Conservation (phyloP, 441 rosid genomes). For the Populus trichocarpa region DNA sequence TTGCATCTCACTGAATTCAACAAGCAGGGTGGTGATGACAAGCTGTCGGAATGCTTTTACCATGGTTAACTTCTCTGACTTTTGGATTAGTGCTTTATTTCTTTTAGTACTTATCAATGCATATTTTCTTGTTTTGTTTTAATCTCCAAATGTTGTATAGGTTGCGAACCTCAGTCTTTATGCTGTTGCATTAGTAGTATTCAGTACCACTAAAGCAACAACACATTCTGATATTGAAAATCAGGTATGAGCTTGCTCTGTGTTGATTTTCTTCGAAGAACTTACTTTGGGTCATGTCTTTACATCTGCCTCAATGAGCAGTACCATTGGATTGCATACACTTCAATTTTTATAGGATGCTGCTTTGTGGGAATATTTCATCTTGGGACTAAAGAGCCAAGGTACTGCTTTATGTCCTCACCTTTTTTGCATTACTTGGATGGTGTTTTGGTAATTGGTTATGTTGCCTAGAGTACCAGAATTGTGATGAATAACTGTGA, state of each 20-base stretch:
- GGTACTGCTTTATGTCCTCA: constrained; percentile 40
- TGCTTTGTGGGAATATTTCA: constrained; percentile 80
- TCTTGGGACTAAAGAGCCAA: constrained; percentile 81
- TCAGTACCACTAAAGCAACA: constrained; percentile 38
- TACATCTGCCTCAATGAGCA: constrained; percentile 31
- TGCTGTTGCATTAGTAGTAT: constrained; percentile 71
- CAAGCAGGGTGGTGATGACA: constrained; percentile 82
- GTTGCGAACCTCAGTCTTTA: constrained; percentile 92
- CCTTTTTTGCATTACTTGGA: constrained; percentile 5
- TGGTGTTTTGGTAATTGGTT: background rate
- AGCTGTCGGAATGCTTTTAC: constrained; percentile 97
- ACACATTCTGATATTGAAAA: constrained; percentile 66
- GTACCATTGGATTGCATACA: constrained; percentile 95
- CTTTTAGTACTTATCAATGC: constrained; percentile 4
- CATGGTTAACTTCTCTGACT: constrained; percentile 51
- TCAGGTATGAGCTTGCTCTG: constrained; percentile 47
- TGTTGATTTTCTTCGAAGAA: constrained; percentile 1
- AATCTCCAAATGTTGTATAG: constrained; percentile 28
- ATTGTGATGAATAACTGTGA: background rate
- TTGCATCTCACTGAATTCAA: constrained; percentile 81
- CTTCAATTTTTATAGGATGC: constrained; percentile 79
- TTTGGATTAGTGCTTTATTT: constrained; percentile 14
- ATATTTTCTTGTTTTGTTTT: constrained; percentile 7
- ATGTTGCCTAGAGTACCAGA: background rate
- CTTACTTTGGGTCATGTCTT: constrained; percentile 11